Conservation (phyloP, 805 yeast genomes). For the Pichia paraexigua region DNA sequence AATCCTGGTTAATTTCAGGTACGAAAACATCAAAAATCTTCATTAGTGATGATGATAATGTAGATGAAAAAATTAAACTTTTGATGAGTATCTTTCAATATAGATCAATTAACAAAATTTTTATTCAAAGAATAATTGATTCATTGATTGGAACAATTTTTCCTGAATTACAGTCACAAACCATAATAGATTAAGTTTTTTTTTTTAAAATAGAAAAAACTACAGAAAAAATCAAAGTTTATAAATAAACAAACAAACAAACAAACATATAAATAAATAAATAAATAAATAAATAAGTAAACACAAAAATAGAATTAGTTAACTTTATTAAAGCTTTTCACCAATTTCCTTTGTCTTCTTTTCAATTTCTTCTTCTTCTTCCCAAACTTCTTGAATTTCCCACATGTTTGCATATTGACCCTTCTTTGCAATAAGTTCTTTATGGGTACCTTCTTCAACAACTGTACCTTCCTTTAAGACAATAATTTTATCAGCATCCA, state of each 20-base stretch:
- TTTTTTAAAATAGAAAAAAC: neutral
- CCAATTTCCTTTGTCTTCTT: neutral
- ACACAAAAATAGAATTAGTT: neutral
- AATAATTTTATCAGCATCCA: slow-evolving; percentile 89
- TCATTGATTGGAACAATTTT: slow-evolving; percentile 3
- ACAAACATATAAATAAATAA: neutral
- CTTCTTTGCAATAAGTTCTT: slow-evolving; percentile 42
- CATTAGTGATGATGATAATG: neutral
- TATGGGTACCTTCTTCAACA: slow-evolving; percentile 83
- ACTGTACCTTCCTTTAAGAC: slow-evolving; percentile 75
- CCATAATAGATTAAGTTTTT: neutral
- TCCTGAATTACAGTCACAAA: slow-evolving; percentile 8
- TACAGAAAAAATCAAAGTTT: neutral
- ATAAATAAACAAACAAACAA: neutral
- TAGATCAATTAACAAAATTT: slow-evolving; percentile 6
- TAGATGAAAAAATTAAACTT: slow-evolving; percentile 1
- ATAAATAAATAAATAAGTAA: slow-evolving; percentile 1
- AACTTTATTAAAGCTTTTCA: neutral
- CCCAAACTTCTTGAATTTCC: slow-evolving; percentile 70
- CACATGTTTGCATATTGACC: slow-evolving; percentile 78
- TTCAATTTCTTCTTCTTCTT: slow-evolving; percentile 4
- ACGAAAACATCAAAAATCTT: neutral
- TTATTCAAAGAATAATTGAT: slow-evolving; percentile 9
- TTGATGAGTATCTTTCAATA: slow-evolving; percentile 3
- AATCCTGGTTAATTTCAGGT: neutral